phyloP scores from a whole-genome alignment of 2,329 filamentous ascomycete genomes.

The Colletotrichum sp. region DNA sequence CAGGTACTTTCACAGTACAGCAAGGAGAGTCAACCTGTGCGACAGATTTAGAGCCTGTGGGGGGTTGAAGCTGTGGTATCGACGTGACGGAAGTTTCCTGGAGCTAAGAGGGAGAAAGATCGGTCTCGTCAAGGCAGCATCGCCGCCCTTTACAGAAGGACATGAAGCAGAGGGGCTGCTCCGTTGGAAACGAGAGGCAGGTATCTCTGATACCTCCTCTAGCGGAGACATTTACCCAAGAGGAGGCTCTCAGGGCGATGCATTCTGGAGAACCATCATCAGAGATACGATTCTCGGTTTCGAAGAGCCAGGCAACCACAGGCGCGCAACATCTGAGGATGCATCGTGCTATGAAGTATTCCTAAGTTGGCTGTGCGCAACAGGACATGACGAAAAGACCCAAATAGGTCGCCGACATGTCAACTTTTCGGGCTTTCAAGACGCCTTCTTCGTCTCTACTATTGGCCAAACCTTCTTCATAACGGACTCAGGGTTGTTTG shows the following conservation, averaged over 20 bases:
- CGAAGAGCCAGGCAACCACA: not conserved
- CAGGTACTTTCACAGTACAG: not conserved
- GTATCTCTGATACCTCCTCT: not conserved
- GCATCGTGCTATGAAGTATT: not conserved
- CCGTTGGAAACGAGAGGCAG: not conserved
- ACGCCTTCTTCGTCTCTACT: not conserved
- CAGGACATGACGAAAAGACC: not conserved
- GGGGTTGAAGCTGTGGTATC: not conserved
- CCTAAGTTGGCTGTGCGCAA: not conserved
- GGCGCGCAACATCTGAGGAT: not conserved
- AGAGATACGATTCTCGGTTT: not conserved
- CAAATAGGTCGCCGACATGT: not conserved
- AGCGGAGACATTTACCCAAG: not conserved
- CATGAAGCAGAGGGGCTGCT: not conserved
- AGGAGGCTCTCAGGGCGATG: not conserved
- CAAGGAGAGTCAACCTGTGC: not conserved
- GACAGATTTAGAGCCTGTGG: not conserved
- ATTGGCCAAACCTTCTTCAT: not conserved
- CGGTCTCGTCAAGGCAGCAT: not conserved
- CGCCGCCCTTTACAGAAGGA: not conserved
- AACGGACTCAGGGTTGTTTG: not conserved
- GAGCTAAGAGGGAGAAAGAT: not conserved
- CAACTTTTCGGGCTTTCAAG: not conserved
- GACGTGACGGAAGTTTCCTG: not conserved
- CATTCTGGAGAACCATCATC: not conserved